Percentiles rank a stretch among this genome's conserved stretches.
These are phyloP conservation scores for Claviceps sp. DNA, from an alignment of 2,329 filamentous ascomycete genomes.

Conservation along the genomic window DNA sequence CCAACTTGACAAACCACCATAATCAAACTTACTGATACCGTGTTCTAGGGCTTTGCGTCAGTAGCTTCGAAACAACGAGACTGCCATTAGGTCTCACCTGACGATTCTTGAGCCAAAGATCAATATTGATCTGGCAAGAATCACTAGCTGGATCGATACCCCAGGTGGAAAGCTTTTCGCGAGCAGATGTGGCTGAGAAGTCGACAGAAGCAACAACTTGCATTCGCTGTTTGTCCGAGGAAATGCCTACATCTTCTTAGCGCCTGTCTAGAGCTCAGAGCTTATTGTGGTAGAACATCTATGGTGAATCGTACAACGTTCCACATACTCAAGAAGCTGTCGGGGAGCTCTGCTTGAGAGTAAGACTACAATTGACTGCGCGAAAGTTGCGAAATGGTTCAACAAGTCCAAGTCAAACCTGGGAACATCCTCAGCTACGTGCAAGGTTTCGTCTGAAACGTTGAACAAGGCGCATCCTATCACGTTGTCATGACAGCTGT, in stretches of 20 bases:
- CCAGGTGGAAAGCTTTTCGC: slow-evolving; percentile 1
- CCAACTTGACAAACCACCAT: neutral
- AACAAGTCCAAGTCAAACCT: slow-evolving; percentile 54
- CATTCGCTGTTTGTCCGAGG: neutral
- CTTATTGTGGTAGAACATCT: neutral
- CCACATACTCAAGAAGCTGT: slow-evolving; percentile 16
- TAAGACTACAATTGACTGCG: slow-evolving; percentile 42
- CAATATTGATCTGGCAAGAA: neutral
- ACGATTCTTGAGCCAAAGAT: neutral
- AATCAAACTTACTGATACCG: slow-evolving; percentile 40
- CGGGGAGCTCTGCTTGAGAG: slow-evolving; percentile 34
- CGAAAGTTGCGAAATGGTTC: slow-evolving; percentile 44
- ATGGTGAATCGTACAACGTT: neutral
- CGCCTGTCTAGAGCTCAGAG: slow-evolving; percentile 13
- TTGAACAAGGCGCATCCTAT: slow-evolving; percentile 80
- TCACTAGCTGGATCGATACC: neutral
- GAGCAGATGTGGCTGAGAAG: slow-evolving; percentile 1
- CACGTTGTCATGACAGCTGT: slow-evolving; percentile 54
- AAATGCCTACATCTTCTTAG: slow-evolving; percentile 1
- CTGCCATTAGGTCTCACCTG: neutral
- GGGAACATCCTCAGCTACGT: slow-evolving; percentile 63
- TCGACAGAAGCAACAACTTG: slow-evolving; percentile 1
- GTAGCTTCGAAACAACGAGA: neutral
- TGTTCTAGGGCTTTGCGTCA: slow-evolving; percentile 58
- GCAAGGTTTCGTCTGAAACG: slow-evolving; percentile 54